Base-by-base conservation (phyloP, 2,329 filamentous ascomycete genomes). In the Helminthosporium solani region DNA sequence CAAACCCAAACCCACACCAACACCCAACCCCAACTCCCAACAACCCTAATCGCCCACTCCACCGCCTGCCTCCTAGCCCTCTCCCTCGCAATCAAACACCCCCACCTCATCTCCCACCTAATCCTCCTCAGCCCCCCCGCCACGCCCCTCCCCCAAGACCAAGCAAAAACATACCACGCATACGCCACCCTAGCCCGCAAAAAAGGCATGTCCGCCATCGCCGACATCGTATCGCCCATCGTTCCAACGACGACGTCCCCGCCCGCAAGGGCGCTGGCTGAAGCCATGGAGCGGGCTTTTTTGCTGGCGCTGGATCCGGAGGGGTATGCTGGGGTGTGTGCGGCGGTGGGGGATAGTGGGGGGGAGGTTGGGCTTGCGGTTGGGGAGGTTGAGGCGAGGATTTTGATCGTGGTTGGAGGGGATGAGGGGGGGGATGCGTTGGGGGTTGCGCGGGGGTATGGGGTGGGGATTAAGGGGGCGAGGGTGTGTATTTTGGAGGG, bases 321-420 rank as follows among this genome's bases (percentile, higher is more conserved):
- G 50, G 75, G 75, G 1, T 82, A 81, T 57, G 79, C 79, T 1
- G 82, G 82, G 49, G 78, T 71, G 0, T 78, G 76, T 33, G 65
- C 66, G 21, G 78, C 78, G 2, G 64, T 81, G 23, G 78, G 74
- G 3, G 63, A 63, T 3, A 71, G 72, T 1, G 59, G 58, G 1
- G 52, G 21, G 3, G 6, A 20, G n/a, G n/a, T n/a, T 3, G 19
- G 60, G 16, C 44, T 77, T 18, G 58, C 70, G 18, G 52, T 76
- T 2, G 51, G 61, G 16, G 48, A 58, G 6, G 19, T 57, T 1
- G 16, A 47, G 15, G 42, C 53, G 2, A 38, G 54, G 33, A 50
- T 50, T 14, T 40, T 77, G 3, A 52, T 81, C 33, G 48, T 80
- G 2, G 75, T 74, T 0, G 77, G 78, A 0, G 61, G 68, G 1